Conservation (phyloP, 192 early-diverging fungal species). For the Coemansia sp. region DNA sequence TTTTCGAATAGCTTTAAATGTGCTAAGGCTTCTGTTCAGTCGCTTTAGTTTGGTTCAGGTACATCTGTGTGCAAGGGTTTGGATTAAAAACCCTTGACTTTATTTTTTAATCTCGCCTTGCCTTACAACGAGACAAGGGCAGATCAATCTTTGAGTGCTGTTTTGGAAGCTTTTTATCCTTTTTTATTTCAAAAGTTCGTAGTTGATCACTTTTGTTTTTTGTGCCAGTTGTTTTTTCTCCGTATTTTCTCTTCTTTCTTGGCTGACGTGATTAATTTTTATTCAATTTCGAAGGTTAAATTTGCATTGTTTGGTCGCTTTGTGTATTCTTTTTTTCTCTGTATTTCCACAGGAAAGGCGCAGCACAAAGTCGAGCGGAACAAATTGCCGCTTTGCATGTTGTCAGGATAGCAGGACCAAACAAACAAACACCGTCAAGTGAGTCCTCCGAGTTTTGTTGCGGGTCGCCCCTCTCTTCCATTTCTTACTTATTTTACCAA, state of each 20-base stretch:
- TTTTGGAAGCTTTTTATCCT: not conserved
- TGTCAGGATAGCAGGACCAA: not conserved
- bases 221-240: not conserved
- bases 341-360: not conserved
- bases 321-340: not conserved
- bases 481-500: not conserved
- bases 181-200: not conserved
- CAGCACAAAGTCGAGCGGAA: not conserved
- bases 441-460: not conserved
- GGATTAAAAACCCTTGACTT: not conserved
- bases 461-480: not conserved
- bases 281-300: not conserved
- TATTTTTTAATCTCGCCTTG: not conserved
- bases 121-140: too few relatives aligned
- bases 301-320: not conserved
- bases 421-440: not conserved
- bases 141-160: not conserved
- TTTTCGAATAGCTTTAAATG: slow-evolving; percentile 29
- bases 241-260: not conserved
- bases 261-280: not conserved
- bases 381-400: not conserved
- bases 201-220: not conserved
- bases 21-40: too few relatives aligned
- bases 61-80: too few relatives aligned
- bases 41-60: not conserved